A percentile compares a stretch with the other conserved stretches of the same genome.
Evolutionary conservation across 768 basidiomycete species (phyloP).

Genomic region (Boletus subcaerulescens): DNA sequence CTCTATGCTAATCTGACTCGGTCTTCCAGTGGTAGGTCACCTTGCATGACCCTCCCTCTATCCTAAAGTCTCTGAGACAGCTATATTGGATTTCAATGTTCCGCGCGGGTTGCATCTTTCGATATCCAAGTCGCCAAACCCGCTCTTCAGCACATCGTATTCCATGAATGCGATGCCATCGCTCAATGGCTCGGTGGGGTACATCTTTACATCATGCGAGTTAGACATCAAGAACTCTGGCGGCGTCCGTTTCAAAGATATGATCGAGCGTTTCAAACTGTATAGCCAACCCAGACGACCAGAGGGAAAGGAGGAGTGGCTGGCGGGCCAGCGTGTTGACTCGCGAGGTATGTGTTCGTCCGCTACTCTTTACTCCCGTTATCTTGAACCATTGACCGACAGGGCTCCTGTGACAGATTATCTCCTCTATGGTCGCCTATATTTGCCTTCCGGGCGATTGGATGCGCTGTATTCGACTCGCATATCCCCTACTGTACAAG

Average conservation of each 20-base stretch:
- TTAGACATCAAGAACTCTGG: slow-evolving; percentile 68
- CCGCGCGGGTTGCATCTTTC: slow-evolving; percentile 78
- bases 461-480: slow-evolving; percentile 89
- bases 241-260: slow-evolving; percentile 79
- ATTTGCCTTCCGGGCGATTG: slow-evolving; percentile 83
- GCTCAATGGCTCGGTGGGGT: slow-evolving; percentile 88
- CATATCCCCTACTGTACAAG: slow-evolving; percentile 74
- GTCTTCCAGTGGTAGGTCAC: slow-evolving; percentile 72
- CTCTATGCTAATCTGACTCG: slow-evolving; percentile 87
- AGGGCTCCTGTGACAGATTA: slow-evolving; percentile 58
- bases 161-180: slow-evolving; percentile 92
- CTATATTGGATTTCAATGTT: slow-evolving; percentile 88
- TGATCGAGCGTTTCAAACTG: slow-evolving; percentile 85
- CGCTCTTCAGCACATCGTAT: slow-evolving; percentile 86
- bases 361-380: not conserved
- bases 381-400: slow-evolving; percentile 21
- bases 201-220: slow-evolving; percentile 88
- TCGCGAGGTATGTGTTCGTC: slow-evolving; percentile 56
- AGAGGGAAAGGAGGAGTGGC: slow-evolving; percentile 75
- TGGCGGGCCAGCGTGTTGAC: slow-evolving; percentile 76
- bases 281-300: slow-evolving; percentile 80
- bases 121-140: slow-evolving; percentile 85
- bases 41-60: not conserved
- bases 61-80: slow-evolving; percentile 37
- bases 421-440: slow-evolving; percentile 87